A percentile compares a stretch with the other conserved stretches of the same genome.
Evolutionary conservation across 345 rosid species (phyloP).

Genomic region (Populus deltoides): DNA sequence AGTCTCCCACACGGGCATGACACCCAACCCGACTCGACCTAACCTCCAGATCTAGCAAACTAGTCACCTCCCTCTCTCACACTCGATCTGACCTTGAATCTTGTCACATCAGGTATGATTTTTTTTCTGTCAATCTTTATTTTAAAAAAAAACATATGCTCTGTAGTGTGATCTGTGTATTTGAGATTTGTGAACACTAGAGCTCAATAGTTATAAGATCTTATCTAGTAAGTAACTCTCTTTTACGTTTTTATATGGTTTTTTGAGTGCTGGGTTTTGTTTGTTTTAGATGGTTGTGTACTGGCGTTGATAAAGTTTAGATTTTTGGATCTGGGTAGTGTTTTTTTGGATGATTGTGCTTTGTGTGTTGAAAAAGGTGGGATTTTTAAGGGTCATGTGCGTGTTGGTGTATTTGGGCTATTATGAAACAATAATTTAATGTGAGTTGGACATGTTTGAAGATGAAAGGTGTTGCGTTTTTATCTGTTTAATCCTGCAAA

Average conservation of each 20-base stretch:
- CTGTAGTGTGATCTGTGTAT: too few species aligned
- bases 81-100: too few species aligned
- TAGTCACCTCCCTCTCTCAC: too few species aligned
- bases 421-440: not conserved
- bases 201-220: conserved; percentile 85
- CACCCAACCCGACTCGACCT: too few species aligned
- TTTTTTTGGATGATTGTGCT: not conserved
- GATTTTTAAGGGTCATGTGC: not conserved
- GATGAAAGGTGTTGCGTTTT: not conserved
- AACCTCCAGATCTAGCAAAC: too few species aligned
- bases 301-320: not conserved
- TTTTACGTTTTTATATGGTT: not conserved
- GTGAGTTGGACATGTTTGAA: not conserved
- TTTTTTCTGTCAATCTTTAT: too few species aligned
- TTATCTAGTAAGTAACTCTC: conserved; percentile 45
- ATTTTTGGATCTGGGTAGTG: not conserved
- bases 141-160: too few species aligned
- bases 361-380: not conserved
- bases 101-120: too few species aligned
- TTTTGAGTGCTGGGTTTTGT: not conserved
- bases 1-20: too few species aligned
- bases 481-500: not conserved
- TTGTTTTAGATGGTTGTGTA: not conserved
- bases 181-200: conserved; percentile 34
- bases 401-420: not conserved